Conservation (phyloP, 1,284 basidiomycete species). For the Trametes hirsuta region DNA sequence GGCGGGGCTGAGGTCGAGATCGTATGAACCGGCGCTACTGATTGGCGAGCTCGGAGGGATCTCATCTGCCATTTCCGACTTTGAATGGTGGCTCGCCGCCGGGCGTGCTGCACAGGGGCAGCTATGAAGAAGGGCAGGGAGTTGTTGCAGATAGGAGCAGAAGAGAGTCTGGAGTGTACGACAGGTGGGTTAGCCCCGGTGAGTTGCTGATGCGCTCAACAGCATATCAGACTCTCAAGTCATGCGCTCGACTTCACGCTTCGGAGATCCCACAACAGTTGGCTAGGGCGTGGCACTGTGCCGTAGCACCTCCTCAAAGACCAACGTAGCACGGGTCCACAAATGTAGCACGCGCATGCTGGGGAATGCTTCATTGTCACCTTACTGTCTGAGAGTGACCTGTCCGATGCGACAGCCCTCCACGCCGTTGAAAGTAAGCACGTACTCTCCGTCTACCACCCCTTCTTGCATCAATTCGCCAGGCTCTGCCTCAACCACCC, state of each 20-base stretch:
- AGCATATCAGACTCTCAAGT: background rate
- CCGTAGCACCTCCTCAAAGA: too few relatives aligned
- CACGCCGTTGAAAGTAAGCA: constrained; percentile 72
- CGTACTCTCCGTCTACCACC: constrained; percentile 59
- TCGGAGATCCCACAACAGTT: too few relatives aligned
- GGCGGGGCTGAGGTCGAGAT: constrained; percentile 2
- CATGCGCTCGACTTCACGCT: background rate
- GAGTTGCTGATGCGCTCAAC: too few relatives aligned
- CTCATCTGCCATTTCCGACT: constrained; percentile 11
- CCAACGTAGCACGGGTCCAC: too few relatives aligned
- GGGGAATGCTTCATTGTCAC: background rate
- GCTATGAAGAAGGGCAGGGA: background rate
- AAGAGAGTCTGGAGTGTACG: too few relatives aligned
- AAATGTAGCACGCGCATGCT: too few relatives aligned
- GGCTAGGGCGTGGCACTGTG: too few relatives aligned
- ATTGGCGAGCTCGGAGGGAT: constrained; percentile 1
- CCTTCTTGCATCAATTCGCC: constrained; percentile 44
- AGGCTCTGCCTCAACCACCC: constrained; percentile 50
- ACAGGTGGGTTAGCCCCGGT: too few relatives aligned
- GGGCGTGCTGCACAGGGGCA: background rate
- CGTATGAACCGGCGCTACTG: constrained; percentile 6
- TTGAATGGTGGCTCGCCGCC: too few relatives aligned
- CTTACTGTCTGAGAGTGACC: constrained; percentile 11
- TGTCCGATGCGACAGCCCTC: constrained; percentile 61
- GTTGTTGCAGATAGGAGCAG: background rate